These are phyloP conservation scores for Thalassiosira livingstoniorum DNA, from an alignment of 352 stramenopile species.

Conservation along the genomic window DNA sequence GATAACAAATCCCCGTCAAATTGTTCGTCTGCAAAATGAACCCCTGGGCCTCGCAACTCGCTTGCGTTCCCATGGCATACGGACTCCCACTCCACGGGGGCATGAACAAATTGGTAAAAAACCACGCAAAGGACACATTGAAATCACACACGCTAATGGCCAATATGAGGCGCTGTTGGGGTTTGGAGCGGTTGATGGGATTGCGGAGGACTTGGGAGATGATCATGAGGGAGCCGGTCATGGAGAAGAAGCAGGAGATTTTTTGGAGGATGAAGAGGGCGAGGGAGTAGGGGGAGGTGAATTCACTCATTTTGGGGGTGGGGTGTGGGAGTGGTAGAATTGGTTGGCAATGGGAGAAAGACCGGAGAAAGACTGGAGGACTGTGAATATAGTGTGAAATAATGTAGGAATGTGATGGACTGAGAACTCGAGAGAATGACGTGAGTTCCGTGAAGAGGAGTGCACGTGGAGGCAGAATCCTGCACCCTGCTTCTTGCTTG, in stretches of 20 bases:
- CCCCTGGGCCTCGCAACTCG: neutral
- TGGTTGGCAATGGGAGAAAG: too few relatives aligned
- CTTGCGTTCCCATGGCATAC: neutral
- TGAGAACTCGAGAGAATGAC: too few relatives aligned
- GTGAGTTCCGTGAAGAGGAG: too few relatives aligned
- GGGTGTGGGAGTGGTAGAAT: too few relatives aligned
- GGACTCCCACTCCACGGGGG: neutral
- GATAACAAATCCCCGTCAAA: neutral
- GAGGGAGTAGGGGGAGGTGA: neutral
- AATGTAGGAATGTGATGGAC: too few relatives aligned
- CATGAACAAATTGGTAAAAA: constrained; percentile 8
- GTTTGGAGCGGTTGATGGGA: neutral
- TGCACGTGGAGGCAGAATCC: too few relatives aligned
- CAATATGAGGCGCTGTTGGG: constrained; percentile 1
- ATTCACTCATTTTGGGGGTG: too few relatives aligned
- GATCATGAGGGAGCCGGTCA: constrained; percentile 3
- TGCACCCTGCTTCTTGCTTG: too few relatives aligned
- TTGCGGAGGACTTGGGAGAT: constrained; percentile 13
- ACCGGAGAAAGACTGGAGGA: too few relatives aligned
- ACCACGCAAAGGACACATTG: neutral
- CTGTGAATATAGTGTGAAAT: too few relatives aligned
- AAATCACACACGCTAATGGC: constrained; percentile 1
- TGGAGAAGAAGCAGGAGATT: constrained; percentile 2
- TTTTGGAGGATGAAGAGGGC: constrained; percentile 4
- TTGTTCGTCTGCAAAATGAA: neutral